These are phyloP conservation scores for Phytophthora boehmeriae DNA, from an alignment of 352 stramenopile genomes.

Conservation along the genomic window DNA sequence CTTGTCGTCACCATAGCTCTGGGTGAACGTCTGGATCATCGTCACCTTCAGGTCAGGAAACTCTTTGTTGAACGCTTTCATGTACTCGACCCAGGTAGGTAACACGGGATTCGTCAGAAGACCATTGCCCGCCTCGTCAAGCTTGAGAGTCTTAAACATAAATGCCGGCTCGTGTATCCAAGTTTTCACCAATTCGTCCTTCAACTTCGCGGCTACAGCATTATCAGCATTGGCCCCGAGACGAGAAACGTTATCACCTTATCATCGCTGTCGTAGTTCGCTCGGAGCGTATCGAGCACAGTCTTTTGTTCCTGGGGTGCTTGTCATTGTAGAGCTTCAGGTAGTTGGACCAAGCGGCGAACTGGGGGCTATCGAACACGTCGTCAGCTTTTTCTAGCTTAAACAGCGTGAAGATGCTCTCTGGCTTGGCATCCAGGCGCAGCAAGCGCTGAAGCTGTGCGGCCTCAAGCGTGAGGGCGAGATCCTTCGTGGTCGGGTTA, in stretches of 20 bases:
- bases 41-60: too few relatives aligned
- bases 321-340: constrained; percentile 10
- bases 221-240: constrained; percentile 1
- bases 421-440: not conserved
- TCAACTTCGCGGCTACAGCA: not conserved
- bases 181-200: constrained; percentile 3
- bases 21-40: too few relatives aligned
- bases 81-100: constrained; percentile 1
- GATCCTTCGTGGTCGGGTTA: constrained; percentile 1
- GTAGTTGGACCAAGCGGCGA: constrained; percentile 5
- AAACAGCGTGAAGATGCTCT: constrained; percentile 3
- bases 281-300: not conserved
- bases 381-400: not conserved
- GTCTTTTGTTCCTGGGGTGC: not conserved
- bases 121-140: constrained; percentile 4
- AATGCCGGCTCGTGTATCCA: constrained; percentile 5
- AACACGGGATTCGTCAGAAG: constrained; percentile 10
- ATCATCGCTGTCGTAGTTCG: not conserved
- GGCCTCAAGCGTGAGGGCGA: not conserved
- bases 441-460: not conserved
- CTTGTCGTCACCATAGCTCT: too few relatives aligned
- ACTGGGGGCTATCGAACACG: constrained; percentile 4
- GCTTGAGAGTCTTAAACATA: not conserved
- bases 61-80: constrained; percentile 19
- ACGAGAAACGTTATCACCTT: not conserved